These are phyloP conservation scores for Neurospora sp. DNA, from an alignment of 495 filamentous ascomycete species.

Conservation along the genomic window DNA sequence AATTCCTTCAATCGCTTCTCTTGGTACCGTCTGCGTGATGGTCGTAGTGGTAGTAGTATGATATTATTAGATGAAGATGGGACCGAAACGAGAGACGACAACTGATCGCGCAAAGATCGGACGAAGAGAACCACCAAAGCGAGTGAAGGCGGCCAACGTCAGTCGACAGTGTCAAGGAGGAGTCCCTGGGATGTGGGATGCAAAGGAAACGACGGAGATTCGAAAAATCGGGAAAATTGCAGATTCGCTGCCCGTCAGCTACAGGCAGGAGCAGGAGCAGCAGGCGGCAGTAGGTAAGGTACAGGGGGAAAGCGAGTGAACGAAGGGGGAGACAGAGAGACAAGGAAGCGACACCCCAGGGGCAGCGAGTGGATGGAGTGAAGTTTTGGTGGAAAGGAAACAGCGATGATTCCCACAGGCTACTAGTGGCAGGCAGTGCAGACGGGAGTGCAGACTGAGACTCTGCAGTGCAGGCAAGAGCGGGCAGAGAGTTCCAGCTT, in stretches of 20 bases:
- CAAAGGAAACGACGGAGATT: not conserved
- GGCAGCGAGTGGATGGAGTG: not conserved
- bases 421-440: not conserved
- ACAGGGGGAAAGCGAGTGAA: not conserved
- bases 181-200: not conserved
- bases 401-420: not conserved
- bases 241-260: not conserved
- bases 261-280: not conserved
- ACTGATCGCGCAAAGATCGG: conserved; percentile 21
- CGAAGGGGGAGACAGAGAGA: not conserved
- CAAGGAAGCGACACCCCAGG: not conserved
- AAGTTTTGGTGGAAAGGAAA: not conserved
- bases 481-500: not conserved
- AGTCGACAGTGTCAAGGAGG: not conserved
- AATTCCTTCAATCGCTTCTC: not conserved
- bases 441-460: not conserved
- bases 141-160: conserved; percentile 32
- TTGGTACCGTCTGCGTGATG: not conserved
- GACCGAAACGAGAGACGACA: not conserved
- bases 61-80: not conserved
- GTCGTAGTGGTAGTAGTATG: not conserved
- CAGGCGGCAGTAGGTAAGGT: not conserved
- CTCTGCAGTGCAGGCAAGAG: not conserved
- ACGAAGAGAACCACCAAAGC: conserved; percentile 37
- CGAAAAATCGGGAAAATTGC: not conserved